phyloP scores from a whole-genome alignment of 768 basidiomycete species.

The Sporobolomyces phaffii region DNA sequence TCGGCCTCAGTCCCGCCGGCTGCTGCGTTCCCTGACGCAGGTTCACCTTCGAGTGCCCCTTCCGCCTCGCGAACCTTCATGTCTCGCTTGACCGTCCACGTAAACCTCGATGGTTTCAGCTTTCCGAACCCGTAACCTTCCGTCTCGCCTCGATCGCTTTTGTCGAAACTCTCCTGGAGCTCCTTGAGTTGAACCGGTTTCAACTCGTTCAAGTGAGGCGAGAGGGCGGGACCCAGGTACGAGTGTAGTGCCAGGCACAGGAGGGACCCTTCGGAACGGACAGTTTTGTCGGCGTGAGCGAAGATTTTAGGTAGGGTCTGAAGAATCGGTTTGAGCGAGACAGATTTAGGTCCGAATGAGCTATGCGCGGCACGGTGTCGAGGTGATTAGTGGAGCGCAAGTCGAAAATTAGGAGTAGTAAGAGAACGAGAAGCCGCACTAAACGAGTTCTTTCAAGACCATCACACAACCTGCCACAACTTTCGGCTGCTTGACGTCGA shows the following conservation, averaged over 20 bases:
- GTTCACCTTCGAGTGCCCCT: conserved; percentile 36
- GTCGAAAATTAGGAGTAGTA: neutral
- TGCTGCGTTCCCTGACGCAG: too few relatives aligned
- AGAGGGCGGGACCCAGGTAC: conserved; percentile 74
- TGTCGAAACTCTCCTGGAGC: conserved; percentile 75
- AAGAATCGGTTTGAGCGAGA: conserved; percentile 70
- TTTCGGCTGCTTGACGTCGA: conserved; percentile 91
- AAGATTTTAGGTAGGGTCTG: conserved; percentile 89
- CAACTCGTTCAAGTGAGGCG: conserved; percentile 76
- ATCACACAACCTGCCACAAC: conserved; percentile 70
- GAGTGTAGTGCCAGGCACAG: conserved; percentile 74
- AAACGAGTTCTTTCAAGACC: conserved; percentile 74
- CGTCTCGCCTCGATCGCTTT: conserved; percentile 65
- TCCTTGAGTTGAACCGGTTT: conserved; percentile 98
- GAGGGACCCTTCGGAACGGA: conserved; percentile 80
- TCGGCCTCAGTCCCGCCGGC: conserved; percentile 52
- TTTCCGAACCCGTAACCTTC: conserved; percentile 76
- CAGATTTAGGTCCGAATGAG: conserved; percentile 68
- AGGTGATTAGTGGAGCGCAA: neutral
- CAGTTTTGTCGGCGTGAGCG: conserved; percentile 86
- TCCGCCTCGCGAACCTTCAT: conserved; percentile 46
- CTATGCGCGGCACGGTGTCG: conserved; percentile 49
- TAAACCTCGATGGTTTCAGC: conserved; percentile 60
- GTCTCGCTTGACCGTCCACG: conserved; percentile 69
- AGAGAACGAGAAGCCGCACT: conserved; percentile 53